Evolutionary conservation across 495 filamentous ascomycete genomes (phyloP), one percentile per base, ranked within the genome.

Genomic region (Podospora didyma): DNA sequence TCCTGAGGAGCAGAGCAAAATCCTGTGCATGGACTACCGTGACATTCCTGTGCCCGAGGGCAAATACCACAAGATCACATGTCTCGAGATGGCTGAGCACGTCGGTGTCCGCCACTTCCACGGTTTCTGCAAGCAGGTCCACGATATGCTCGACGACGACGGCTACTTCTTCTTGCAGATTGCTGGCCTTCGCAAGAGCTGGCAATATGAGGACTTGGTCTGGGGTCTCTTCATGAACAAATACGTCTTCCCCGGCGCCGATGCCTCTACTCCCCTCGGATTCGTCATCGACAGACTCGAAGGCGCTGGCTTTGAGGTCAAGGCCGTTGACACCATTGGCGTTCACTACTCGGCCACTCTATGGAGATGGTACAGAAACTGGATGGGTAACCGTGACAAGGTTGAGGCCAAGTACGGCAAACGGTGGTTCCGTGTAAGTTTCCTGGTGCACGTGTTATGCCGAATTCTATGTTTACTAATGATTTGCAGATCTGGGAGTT

Each of bases 321-420:
- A 89, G 81, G 67, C 71, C 41, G 68, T 93, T 61, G 90, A 96
- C 68, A 96, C 90, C 49, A 84, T 96, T 62, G 92, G 92, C 63
- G 92, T 98, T 41, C 94, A 98, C 77, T 98, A 98, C 75, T 96
- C 90, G 35, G 91, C 92, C 50, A 98, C 94, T 34, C 76, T 98
- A 45, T 98, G 94, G 94, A 85, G 90, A 67, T 98, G 94, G 94
- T 98, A 98, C 79, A 81, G 94, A 62, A 98, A 98, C 81, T 98
- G 94, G 94, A 80, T 97, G 71, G 94, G 81, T 70, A 98, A 97
- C 82, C 81, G 83, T 57, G 92, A 96, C 58, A 97, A 96, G 80
- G 88, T 97, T 31, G 82, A 87, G 69, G 91, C 89, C 56, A 97
- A 97, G 81, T 98, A 97, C 70, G 94, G 94, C 61, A 87, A 88